Evolutionary conservation across 2,329 filamentous ascomycete genomes (phyloP), one percentile per base, ranked within the genome.

Genomic region (Cladorrhinum sp.): DNA sequence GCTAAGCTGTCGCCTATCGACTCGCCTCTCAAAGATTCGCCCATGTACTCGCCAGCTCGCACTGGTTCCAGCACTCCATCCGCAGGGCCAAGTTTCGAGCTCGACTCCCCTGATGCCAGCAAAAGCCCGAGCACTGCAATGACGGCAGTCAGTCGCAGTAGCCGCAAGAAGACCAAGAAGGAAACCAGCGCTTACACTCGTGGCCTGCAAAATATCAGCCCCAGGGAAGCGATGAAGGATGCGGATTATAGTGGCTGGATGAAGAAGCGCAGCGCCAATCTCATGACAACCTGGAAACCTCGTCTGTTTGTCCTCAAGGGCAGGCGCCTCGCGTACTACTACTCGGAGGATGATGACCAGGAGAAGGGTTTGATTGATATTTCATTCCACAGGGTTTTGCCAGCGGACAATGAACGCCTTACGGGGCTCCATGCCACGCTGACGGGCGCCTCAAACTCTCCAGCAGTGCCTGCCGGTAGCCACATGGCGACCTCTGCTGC

Each of bases 191-290:
- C 95, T 0, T 99, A 98, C 75, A 91, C 88, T 18, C 88, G 91
- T 27, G 95, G 95, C 0, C 78, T 98, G 45, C 84, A 90, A 67
- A 92, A 93, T 74, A 89, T 93, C 62, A 78, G 85, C 0, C 95
- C 95, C 0, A 81, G 86, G 58, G 91, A 96, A 71, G 92, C 93
- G 62, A 95, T 96, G 75, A 79, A 86, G 63, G 87, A 86, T 63
- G 93, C 92, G 58, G 93, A 99, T 71, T 98, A 96, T 73, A 93
- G 89, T 69, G 95, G 95, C 1, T 99, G 95, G 95, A 99, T 99
- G 95, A 98, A 95, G 81, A 99, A 99, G 82, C 93, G 96, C 76
- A 96, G 92, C 62, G 93, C 92, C 1, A 95, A 93, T 70, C 80
- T 98, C 32, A 96, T 99, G 88, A 92, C 92, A 2, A 96, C 93